Conservation (phyloP, 805 yeast species). For the Spathaspora hagerdaliae region DNA sequence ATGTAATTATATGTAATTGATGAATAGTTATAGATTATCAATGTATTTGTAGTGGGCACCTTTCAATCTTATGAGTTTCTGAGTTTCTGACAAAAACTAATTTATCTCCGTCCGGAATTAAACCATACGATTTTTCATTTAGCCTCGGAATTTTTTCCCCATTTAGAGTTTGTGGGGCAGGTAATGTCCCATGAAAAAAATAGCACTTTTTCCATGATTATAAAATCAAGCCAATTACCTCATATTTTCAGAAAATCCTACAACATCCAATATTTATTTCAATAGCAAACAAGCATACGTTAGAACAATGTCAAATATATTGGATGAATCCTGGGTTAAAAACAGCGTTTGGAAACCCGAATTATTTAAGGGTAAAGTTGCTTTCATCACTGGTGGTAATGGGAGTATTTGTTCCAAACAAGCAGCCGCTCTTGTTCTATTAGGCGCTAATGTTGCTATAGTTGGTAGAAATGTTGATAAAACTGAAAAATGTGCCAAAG, state of each 20-base stretch:
- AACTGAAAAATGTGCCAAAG: conserved; percentile 64
- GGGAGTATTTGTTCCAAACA: conserved; percentile 91
- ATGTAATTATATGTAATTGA: too few species aligned
- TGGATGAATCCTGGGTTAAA: conserved; percentile 20
- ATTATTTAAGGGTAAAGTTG: conserved; percentile 78
- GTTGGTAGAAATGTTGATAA: conserved; percentile 70
- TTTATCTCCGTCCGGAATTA: too few species aligned
- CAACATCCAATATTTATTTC: not conserved
- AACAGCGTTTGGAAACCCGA: conserved; percentile 48
- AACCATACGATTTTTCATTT: too few species aligned
- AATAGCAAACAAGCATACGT: not conserved
- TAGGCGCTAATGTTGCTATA: conserved; percentile 86
- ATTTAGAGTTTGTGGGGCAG: not conserved
- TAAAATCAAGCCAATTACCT: too few species aligned
- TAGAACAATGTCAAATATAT: not conserved
- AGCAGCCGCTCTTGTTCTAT: conserved; percentile 73
- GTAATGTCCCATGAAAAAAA: not conserved
- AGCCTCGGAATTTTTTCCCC: too few species aligned
- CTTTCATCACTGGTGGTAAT: conserved; percentile 92
- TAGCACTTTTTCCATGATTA: conserved; percentile 1
- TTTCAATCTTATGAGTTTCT: too few species aligned
- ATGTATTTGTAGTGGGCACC: too few species aligned
- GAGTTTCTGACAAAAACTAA: too few species aligned
- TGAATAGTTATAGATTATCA: too few species aligned
- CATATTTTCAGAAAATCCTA: not conserved